These are phyloP conservation scores for Ophiostoma ulmi DNA, from an alignment of 2,329 filamentous ascomycete species.

Conservation along the genomic window DNA sequence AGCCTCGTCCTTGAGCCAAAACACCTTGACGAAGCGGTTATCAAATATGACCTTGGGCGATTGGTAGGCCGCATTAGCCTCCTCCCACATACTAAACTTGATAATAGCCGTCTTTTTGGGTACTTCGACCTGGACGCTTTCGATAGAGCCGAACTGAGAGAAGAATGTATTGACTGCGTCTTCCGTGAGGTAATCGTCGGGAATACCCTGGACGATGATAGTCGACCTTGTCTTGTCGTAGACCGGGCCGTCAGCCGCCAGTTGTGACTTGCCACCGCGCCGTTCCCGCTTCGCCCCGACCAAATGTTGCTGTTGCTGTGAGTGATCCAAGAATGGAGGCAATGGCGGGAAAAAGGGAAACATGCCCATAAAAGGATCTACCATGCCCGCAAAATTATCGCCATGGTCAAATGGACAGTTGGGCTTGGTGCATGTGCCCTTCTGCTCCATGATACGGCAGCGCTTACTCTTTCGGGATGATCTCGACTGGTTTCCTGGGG, in stretches of 20 bases:
- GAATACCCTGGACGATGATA: constrained; percentile 73
- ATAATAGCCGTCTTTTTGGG: constrained; percentile 65
- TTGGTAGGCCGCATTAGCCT: constrained; percentile 65
- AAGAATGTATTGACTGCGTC: constrained; percentile 64
- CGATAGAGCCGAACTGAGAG: constrained; percentile 62
- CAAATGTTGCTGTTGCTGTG: background rate
- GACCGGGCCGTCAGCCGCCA: constrained; percentile 60
- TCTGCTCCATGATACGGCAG: constrained; percentile 67
- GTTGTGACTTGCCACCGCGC: constrained; percentile 34
- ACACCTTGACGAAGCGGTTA: constrained; percentile 80
- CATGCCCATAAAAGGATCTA: background rate
- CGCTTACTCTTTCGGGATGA: constrained; percentile 41
- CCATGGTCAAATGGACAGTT: constrained; percentile 64
- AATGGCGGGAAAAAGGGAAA: constrained; percentile 11
- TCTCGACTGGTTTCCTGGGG: constrained; percentile 20
- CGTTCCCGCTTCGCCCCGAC: background rate
- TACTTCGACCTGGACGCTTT: constrained; percentile 59
- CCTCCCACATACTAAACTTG: constrained; percentile 60
- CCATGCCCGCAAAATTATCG: background rate
- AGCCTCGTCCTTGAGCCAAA: constrained; percentile 60
- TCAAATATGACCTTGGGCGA: constrained; percentile 79
- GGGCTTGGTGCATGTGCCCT: constrained; percentile 66
- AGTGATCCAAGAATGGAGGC: background rate
- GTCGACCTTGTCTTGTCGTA: constrained; percentile 59
- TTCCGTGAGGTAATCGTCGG: constrained; percentile 63